phyloP scores from a whole-genome alignment of 2,329 filamentous ascomycete genomes.

The Pezizomycotina sp. region DNA sequence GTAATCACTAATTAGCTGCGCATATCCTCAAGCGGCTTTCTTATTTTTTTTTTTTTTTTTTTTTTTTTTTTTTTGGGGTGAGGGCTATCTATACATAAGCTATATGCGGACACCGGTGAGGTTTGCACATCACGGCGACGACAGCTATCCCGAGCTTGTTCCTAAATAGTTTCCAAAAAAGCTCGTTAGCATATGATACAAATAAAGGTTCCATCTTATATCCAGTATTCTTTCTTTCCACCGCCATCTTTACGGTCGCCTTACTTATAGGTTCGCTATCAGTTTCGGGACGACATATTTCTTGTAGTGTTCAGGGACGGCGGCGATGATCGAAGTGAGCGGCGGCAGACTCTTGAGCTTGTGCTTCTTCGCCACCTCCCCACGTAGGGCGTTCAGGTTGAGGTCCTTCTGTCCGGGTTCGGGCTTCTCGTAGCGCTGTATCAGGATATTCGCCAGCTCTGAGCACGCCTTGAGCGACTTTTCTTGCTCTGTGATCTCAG shows the following conservation, averaged over 20 bases:
- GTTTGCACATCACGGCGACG: conserved; percentile 98
- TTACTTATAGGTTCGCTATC: conserved; percentile 95
- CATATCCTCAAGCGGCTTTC: too few relatives aligned
- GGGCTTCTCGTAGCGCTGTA: conserved; percentile 81
- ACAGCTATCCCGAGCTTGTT: conserved; percentile 95
- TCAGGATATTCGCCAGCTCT: conserved; percentile 82
- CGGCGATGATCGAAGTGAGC: conserved; percentile 89
- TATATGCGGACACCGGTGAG: conserved; percentile 92
- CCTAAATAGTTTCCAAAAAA: conserved; percentile 34
- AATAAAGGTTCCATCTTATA: conserved; percentile 17
- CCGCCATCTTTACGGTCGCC: too few relatives aligned
- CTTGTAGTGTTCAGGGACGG: conserved; percentile 98
- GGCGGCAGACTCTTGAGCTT: conserved; percentile 74
- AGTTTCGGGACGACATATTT: conserved; percentile 95
- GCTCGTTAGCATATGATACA: background rate
- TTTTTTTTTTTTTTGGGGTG: background rate
- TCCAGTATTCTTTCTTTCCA: background rate
- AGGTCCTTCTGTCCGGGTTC: conserved; percentile 64
- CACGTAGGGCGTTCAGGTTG: conserved; percentile 77
- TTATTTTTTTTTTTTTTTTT: too few relatives aligned
- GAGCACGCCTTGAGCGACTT: conserved; percentile 85
- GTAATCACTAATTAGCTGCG: conserved; percentile 1
- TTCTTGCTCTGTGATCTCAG: too few relatives aligned
- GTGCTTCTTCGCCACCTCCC: conserved; percentile 85
- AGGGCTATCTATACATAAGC: conserved; percentile 41